phyloP scores from a whole-genome alignment of 2,329 filamentous ascomycete species.

The Davidsoniella eucalypti region DNA sequence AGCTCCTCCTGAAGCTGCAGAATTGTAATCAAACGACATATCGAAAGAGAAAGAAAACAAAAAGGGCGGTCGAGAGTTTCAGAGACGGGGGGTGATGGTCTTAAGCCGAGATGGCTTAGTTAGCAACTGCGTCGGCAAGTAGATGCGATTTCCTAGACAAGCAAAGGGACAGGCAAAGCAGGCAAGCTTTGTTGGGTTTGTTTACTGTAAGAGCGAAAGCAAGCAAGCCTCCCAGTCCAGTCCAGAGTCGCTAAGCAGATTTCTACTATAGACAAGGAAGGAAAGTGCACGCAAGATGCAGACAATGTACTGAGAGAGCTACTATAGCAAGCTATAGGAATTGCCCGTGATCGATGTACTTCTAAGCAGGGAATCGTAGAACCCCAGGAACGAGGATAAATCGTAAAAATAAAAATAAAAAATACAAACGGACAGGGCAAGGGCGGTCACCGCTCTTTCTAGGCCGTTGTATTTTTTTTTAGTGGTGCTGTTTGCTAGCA shows the following conservation, averaged over 20 bases:
- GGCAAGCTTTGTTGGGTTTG: no score
- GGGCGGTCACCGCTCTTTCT: constrained; percentile 12
- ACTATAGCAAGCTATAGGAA: neutral
- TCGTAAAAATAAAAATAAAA: neutral
- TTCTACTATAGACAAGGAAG: neutral
- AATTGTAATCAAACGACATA: constrained; percentile 13
- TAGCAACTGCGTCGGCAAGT: constrained; percentile 4
- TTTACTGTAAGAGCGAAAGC: neutral
- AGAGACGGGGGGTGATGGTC: constrained; percentile 6
- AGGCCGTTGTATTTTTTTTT: constrained; percentile 1
- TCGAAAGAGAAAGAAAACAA: constrained; percentile 9
- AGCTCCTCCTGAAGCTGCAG: constrained; percentile 5
- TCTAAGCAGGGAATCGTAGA: neutral
- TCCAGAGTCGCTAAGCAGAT: constrained; percentile 2
- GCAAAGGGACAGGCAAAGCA: neutral
- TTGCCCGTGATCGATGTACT: neutral
- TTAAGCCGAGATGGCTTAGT: constrained; percentile 5
- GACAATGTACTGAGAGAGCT: neutral
- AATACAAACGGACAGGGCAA: constrained; percentile 1
- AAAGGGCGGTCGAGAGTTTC: constrained; percentile 9
- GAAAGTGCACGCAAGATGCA: neutral
- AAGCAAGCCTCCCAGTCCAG: constrained; percentile 3
- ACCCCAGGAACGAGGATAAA: neutral
- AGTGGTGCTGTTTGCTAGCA: neutral
- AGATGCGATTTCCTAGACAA: neutral